phyloP scores from a whole-genome alignment of 768 basidiomycete species.

The Naganishia antarctica region DNA sequence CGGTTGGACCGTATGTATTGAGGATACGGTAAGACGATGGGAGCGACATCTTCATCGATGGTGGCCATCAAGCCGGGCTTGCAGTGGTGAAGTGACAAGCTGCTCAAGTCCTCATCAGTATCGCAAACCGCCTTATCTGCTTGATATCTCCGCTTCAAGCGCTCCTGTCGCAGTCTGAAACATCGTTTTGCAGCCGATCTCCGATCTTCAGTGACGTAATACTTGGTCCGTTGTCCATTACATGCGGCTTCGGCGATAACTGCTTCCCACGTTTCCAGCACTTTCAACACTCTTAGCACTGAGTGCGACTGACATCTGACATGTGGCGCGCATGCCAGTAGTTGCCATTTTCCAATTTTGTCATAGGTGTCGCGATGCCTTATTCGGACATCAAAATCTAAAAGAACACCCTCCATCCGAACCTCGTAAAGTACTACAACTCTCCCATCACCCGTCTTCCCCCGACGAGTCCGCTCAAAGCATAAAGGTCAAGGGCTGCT shows the following conservation, averaged over 20 bases:
- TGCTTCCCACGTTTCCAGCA: too few species aligned
- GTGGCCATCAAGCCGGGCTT: too few species aligned
- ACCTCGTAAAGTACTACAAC: background rate
- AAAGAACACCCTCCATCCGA: background rate
- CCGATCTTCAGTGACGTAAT: background rate
- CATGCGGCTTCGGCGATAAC: too few species aligned
- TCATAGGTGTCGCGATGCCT: constrained; percentile 18
- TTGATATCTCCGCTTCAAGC: too few species aligned
- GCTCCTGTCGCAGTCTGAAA: background rate
- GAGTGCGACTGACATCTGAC: too few species aligned
- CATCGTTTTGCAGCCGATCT: background rate
- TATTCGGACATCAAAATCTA: background rate
- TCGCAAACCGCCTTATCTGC: too few species aligned
- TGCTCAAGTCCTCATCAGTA: too few species aligned
- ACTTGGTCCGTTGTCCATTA: too few species aligned
- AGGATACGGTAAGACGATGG: constrained; percentile 11
- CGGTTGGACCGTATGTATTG: background rate
- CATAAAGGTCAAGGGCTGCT: constrained; percentile 96
- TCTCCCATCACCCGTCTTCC: background rate
- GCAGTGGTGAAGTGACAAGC: too few species aligned
- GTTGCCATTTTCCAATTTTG: constrained; percentile 17
- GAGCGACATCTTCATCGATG: constrained; percentile 23
- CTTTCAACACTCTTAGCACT: too few species aligned
- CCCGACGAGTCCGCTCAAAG: constrained; percentile 53
- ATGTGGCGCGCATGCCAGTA: too few species aligned